Conservation (phyloP, 1,139 yeast species). For the Petasospora rhodanensis region DNA sequence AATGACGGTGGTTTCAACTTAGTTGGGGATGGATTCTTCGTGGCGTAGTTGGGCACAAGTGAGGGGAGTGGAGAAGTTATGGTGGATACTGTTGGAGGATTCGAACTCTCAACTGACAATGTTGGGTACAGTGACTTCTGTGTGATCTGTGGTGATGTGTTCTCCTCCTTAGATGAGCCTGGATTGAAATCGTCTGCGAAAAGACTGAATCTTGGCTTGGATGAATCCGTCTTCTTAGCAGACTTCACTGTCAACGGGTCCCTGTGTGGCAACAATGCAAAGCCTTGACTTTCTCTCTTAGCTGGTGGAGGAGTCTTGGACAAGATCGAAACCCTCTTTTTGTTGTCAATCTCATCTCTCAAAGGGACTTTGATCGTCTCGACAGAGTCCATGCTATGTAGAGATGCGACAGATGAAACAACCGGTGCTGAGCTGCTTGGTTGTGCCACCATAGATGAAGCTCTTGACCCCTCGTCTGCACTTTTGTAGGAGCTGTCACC, state of each 20-base stretch:
- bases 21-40: constrained; percentile 3
- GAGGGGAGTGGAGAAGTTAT: constrained; percentile 10
- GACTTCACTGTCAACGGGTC: constrained; percentile 40
- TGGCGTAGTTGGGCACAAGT: neutral
- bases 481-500: constrained; percentile 20
- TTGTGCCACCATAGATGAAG: constrained; percentile 17
- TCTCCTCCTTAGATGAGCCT: constrained; percentile 10
- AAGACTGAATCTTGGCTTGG: constrained; percentile 17
- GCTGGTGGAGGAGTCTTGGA: constrained; percentile 17
- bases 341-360: constrained; percentile 19
- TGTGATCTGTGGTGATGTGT: constrained; percentile 6
- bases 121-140: constrained; percentile 18
- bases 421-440: constrained; percentile 11
- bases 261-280: constrained; percentile 41
- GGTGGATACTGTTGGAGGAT: constrained; percentile 8
- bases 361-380: constrained; percentile 23
- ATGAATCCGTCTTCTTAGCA: constrained; percentile 17
- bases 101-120: constrained; percentile 7
- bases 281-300: constrained; percentile 31
- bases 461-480: constrained; percentile 18
- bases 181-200: constrained; percentile 15
- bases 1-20: constrained; percentile 4
- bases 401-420: constrained; percentile 3
- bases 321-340: constrained; percentile 15
- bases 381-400: constrained; percentile 5